Evolutionary conservation across 2,329 filamentous ascomycete species (phyloP).

Genomic region (Botrytis tulipae): DNA sequence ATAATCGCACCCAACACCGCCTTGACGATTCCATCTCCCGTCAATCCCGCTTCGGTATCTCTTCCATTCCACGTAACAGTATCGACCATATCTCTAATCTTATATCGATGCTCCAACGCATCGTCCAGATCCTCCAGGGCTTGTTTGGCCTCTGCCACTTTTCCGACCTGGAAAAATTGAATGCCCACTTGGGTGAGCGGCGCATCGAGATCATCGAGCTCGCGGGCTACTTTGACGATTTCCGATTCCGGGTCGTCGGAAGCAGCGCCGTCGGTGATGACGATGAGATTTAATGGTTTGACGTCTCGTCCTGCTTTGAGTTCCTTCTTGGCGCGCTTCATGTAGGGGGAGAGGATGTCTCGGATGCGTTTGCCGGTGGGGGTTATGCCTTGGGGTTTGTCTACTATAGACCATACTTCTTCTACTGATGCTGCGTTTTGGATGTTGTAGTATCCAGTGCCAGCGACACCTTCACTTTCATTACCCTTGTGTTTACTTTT

Average conservation of each 20-base stretch:
- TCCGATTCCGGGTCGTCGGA: constrained; percentile 74
- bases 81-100: constrained; percentile 85
- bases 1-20: constrained; percentile 77
- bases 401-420: constrained; percentile 66
- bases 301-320: constrained; percentile 43
- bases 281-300: constrained; percentile 86
- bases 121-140: constrained; percentile 76
- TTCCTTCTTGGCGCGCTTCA: constrained; percentile 52
- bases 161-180: constrained; percentile 94
- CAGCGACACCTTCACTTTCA: constrained; percentile 40
- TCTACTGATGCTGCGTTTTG: constrained; percentile 56
- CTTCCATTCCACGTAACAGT: constrained; percentile 70
- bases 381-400: constrained; percentile 63
- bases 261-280: constrained; percentile 85
- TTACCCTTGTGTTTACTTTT: constrained; percentile 42
- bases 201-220: constrained; percentile 67
- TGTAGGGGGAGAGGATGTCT: constrained; percentile 70
- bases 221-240: constrained; percentile 65
- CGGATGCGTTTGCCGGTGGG: constrained; percentile 72
- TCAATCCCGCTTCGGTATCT: constrained; percentile 46
- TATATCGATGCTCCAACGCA: constrained; percentile 54
- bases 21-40: constrained; percentile 74
- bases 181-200: constrained; percentile 82
- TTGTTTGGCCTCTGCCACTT: constrained; percentile 61
- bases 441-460: constrained; percentile 64